Evolutionary conservation across 2,329 filamentous ascomycete species (phyloP).

Genomic region (Beauveria sp.): DNA sequence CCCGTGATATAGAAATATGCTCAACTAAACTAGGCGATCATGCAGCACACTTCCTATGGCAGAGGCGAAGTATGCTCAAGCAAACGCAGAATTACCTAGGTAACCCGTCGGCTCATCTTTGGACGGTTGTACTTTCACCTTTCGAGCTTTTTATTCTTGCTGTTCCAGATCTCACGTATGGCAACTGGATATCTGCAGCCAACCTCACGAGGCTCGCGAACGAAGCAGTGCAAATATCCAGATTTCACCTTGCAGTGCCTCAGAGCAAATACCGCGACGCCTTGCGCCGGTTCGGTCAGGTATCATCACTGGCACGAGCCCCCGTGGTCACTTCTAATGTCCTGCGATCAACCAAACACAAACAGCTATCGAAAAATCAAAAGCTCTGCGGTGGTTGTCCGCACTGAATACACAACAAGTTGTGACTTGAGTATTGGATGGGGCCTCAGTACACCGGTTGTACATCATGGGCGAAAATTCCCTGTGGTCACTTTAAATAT

Average conservation of each 20-base stretch:
- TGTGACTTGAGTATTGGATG: conserved; percentile 1
- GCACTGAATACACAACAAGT: conserved; percentile 2
- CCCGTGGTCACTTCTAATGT: conserved; percentile 4
- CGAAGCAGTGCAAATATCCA: conserved; percentile 1
- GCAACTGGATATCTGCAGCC: not conserved
- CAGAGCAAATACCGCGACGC: conserved; percentile 8
- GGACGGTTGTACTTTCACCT: not conserved
- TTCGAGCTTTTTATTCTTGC: not conserved
- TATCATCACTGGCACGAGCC: conserved; percentile 8
- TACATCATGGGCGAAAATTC: conserved; percentile 6
- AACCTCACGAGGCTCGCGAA: conserved; percentile 3
- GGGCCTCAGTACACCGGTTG: conserved; percentile 5
- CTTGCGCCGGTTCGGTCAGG: conserved; percentile 9
- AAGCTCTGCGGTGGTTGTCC: not conserved
- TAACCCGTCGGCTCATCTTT: not conserved
- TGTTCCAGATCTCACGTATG: not conserved
- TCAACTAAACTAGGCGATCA: too few relatives aligned
- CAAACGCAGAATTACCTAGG: not conserved
- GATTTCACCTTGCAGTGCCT: conserved; percentile 3
- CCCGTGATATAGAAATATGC: too few relatives aligned
- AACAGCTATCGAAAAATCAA: conserved; percentile 7
- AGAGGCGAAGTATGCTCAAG: too few relatives aligned
- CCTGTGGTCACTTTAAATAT: conserved; percentile 4
- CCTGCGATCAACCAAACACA: conserved; percentile 8
- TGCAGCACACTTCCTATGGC: too few relatives aligned